Conservation (phyloP, 192 early-diverging fungal species). For the Coemansia sp. region DNA sequence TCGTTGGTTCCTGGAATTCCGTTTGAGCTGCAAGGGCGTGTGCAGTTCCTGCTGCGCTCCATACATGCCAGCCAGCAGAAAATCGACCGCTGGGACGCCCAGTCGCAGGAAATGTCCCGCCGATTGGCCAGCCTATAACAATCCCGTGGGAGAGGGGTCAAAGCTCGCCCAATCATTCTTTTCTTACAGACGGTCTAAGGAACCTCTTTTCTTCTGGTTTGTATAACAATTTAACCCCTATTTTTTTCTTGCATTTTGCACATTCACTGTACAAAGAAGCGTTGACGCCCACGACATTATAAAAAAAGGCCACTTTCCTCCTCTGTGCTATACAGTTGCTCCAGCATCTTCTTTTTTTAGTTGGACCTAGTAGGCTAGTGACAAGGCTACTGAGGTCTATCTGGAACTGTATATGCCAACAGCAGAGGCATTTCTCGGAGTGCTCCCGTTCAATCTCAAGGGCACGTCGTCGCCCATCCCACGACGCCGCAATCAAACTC, state of each 20-base stretch:
- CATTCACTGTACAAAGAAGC: background rate
- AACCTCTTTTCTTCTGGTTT: background rate
- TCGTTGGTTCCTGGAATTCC: conserved; percentile 53
- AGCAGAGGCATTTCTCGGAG: conserved; percentile 46
- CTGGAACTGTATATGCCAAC: conserved; percentile 27
- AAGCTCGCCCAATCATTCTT: too few relatives aligned
- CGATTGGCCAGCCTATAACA: conserved; percentile 18
- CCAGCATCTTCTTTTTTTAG: too few relatives aligned
- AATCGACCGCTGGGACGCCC: conserved; percentile 56
- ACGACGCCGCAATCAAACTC: conserved; percentile 37
- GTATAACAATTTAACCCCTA: background rate
- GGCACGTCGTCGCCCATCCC: conserved; percentile 41
- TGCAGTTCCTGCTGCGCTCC: conserved; percentile 58
- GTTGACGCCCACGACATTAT: background rate
- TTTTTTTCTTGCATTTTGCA: conserved; percentile 2
- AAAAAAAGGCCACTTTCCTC: background rate
- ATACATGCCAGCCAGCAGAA: conserved; percentile 58
- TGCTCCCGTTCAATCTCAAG: conserved; percentile 47
- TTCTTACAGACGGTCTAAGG: background rate
- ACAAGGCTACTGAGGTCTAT: too few relatives aligned
- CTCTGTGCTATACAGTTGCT: too few relatives aligned
- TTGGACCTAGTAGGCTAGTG: too few relatives aligned
- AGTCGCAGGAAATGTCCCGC: conserved; percentile 16
- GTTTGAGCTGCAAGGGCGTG: conserved; percentile 57
- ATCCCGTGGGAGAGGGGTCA: background rate